Conservation (phyloP, 768 basidiomycete genomes). For the Russula brevipes region DNA sequence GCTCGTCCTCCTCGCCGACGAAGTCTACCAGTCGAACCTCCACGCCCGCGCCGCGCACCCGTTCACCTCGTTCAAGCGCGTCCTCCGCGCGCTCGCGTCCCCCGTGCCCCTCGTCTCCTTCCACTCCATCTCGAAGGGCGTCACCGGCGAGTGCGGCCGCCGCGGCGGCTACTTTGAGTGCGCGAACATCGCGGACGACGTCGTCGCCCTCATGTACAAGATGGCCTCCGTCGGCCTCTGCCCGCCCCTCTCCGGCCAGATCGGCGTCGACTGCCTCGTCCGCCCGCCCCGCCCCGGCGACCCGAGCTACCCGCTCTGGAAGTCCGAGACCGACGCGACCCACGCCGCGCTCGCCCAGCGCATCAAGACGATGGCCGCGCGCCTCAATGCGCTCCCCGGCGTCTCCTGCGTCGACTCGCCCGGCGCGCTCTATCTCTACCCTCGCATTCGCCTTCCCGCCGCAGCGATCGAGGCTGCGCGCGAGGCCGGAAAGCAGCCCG, state of each 20-base stretch:
- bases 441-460: constrained; percentile 66
- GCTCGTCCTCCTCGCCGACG: constrained; percentile 91
- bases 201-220: constrained; percentile 89
- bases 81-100: constrained; percentile 62
- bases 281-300: constrained; percentile 77
- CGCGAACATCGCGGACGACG: constrained; percentile 69
- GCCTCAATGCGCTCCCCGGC: constrained; percentile 82
- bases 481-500: constrained; percentile 70
- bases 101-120: constrained; percentile 84
- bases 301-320: constrained; percentile 73
- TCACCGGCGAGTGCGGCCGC: constrained; percentile 94
- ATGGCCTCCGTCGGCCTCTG: constrained; percentile 90
- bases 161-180: constrained; percentile 96
- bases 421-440: constrained; percentile 93
- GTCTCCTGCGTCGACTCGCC: constrained; percentile 86
- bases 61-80: constrained; percentile 93
- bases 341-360: constrained; percentile 69
- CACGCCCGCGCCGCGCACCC: constrained; percentile 61
- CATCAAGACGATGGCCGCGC: constrained; percentile 63
- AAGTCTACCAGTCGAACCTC: constrained; percentile 96
- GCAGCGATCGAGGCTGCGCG: constrained; percentile 71
- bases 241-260: constrained; percentile 85
- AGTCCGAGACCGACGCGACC: constrained; percentile 76
- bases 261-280: constrained; percentile 93
- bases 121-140: constrained; percentile 97